These are phyloP conservation scores for Lactarius trivialis DNA, from an alignment of 768 basidiomycete genomes.

Conservation along the genomic window DNA sequence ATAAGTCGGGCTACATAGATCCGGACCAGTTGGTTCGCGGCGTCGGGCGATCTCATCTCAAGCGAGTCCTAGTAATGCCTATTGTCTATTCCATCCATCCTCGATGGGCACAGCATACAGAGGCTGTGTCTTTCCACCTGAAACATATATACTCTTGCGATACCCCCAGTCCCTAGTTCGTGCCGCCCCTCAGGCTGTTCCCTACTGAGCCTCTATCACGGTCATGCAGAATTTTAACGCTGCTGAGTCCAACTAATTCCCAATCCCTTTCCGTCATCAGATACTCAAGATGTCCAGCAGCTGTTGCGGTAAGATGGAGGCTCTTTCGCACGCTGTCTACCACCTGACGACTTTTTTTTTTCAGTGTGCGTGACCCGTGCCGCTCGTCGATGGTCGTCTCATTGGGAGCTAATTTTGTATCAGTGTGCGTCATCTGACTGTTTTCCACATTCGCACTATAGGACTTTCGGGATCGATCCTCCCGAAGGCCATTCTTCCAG, in stretches of 20 bases:
- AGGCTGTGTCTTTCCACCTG: neutral
- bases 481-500: neutral
- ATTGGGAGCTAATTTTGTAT: neutral
- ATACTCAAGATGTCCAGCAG: neutral
- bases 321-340: neutral
- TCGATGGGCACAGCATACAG: neutral
- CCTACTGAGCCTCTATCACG: neutral
- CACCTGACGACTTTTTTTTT: neutral
- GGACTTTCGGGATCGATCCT: neutral
- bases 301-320: neutral
- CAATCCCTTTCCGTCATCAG: neutral
- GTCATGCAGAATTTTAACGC: neutral
- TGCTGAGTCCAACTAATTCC: neutral
- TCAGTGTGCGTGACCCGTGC: neutral
- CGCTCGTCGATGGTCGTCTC: neutral
- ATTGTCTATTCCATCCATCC: neutral
- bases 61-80: too few species aligned
- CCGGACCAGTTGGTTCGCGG: too few species aligned
- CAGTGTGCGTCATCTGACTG: neutral
- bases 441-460: neutral
- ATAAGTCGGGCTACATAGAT: neutral
- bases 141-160: neutral
- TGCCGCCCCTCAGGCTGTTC: neutral
- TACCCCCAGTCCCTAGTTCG: neutral
- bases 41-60: too few species aligned